Conservation (phyloP, 768 basidiomycete genomes). For the Podaxis mareebaensis region DNA sequence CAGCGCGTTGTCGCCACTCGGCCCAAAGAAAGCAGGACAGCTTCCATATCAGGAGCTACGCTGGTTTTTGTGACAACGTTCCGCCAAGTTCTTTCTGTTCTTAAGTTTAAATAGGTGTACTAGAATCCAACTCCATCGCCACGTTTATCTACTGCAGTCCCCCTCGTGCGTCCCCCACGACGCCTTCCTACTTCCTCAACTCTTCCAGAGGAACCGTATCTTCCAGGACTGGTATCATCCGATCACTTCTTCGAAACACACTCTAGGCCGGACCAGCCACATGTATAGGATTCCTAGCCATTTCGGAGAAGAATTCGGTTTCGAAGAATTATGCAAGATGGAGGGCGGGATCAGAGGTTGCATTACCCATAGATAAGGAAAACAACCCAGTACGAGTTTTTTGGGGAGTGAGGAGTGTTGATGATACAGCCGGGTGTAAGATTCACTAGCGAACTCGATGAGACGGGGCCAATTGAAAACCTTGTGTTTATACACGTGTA, state of each 20-base stretch:
- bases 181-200: slow-evolving; percentile 62
- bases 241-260: slow-evolving; percentile 89
- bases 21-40: too few relatives aligned
- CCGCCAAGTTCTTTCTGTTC: slow-evolving; percentile 28
- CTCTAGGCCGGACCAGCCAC: slow-evolving; percentile 87
- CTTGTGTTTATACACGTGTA: too few relatives aligned
- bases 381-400: too few relatives aligned
- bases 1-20: too few relatives aligned
- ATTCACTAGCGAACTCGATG: too few relatives aligned
- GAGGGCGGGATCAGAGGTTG: slow-evolving; percentile 63
- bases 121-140: slow-evolving; percentile 82
- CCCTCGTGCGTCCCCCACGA: slow-evolving; percentile 83
- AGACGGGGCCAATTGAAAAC: too few relatives aligned
- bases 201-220: slow-evolving; percentile 61
- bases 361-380: too few relatives aligned
- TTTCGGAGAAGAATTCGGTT: slow-evolving; percentile 90
- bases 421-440: too few relatives aligned
- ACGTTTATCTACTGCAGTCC: slow-evolving; percentile 90
- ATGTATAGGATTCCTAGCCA: slow-evolving; percentile 91
- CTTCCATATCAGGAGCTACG: slow-evolving; percentile 19
- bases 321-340: slow-evolving; percentile 85
- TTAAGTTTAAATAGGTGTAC: slow-evolving; percentile 65
- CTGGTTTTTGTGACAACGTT: slow-evolving; percentile 23
- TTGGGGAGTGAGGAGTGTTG: too few relatives aligned
- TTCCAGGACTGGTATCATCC: slow-evolving; percentile 96